These are phyloP conservation scores for Wickerhamomyces kurtzmanii DNA, from an alignment of 805 yeast species.

Conservation along the genomic window DNA sequence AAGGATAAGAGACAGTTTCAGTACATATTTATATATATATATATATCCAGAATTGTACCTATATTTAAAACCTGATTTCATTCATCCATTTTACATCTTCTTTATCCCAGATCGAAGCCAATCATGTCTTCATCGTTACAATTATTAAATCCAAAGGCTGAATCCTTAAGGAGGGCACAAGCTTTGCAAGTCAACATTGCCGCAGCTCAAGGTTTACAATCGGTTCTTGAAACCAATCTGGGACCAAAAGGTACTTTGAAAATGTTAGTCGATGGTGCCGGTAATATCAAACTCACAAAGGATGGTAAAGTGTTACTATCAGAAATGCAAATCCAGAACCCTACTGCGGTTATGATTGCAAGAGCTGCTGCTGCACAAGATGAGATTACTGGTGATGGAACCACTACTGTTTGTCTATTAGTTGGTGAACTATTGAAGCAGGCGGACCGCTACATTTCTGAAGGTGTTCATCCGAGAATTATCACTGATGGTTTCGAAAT, in stretches of 20 bases:
- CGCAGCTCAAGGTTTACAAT: slow-evolving; percentile 96
- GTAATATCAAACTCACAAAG: slow-evolving; percentile 88
- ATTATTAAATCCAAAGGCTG: slow-evolving; percentile 93
- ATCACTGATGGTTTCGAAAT: slow-evolving; percentile 91
- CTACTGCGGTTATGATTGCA: slow-evolving; percentile 86
- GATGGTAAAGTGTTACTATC: slow-evolving; percentile 90
- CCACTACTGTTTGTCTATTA: slow-evolving; percentile 87
- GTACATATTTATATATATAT: too few relatives aligned
- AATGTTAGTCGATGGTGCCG: slow-evolving; percentile 95
- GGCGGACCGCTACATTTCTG: slow-evolving; percentile 84
- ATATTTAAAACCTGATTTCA: too few relatives aligned
- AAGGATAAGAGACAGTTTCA: too few relatives aligned
- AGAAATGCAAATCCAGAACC: slow-evolving; percentile 95
- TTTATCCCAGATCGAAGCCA: too few relatives aligned
- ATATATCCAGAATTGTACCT: too few relatives aligned
- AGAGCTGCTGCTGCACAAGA: slow-evolving; percentile 98
- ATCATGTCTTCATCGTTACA: slow-evolving; percentile 70
- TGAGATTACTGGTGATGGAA: slow-evolving; percentile 99
- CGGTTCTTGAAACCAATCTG: slow-evolving; percentile 80
- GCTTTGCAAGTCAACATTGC: slow-evolving; percentile 91
- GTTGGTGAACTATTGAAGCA: slow-evolving; percentile 94
- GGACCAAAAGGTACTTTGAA: slow-evolving; percentile 97
- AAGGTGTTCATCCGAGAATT: slow-evolving; percentile 94
- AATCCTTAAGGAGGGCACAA: slow-evolving; percentile 89
- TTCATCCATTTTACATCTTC: too few relatives aligned